Conservation (phyloP, 2,329 filamentous ascomycete genomes). For the Cytospora chrysosperma region DNA sequence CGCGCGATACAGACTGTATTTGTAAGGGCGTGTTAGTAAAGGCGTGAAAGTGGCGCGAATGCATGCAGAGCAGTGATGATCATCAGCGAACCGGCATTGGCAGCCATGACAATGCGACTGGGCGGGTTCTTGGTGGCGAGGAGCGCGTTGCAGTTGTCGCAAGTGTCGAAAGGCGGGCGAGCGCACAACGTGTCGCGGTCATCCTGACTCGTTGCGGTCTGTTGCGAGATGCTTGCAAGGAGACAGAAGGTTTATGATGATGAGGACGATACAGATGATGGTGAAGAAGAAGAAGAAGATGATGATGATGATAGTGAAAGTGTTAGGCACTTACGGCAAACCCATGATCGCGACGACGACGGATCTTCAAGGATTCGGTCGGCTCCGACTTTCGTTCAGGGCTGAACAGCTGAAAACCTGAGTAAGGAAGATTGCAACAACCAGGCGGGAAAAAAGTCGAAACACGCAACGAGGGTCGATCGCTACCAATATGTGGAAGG, state of each 20-base stretch:
- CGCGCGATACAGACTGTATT: conserved; percentile 33
- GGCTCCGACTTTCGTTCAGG: conserved; percentile 1
- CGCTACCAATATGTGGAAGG: neutral
- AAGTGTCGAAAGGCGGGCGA: neutral
- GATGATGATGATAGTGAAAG: neutral
- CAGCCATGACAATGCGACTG: conserved; percentile 2
- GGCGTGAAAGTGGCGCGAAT: neutral
- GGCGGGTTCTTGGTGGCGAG: neutral
- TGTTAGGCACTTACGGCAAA: conserved; percentile 21
- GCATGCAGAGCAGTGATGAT: neutral
- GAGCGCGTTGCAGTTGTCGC: conserved; percentile 1
- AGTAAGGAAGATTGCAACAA: conserved; percentile 3
- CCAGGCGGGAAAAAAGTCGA: conserved; percentile 11
- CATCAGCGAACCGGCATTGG: neutral
- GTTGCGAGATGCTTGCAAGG: no score
- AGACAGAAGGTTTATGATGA: no score
- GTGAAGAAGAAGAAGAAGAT: no score
- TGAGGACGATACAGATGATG: neutral
- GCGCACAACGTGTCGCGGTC: neutral
- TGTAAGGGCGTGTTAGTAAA: neutral
- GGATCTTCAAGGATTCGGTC: neutral
- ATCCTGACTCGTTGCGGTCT: neutral
- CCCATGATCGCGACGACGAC: conserved; percentile 18
- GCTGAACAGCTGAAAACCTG: no score
- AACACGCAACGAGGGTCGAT: conserved; percentile 5